A percentile compares a stretch with the other conserved stretches of the same genome.
These are phyloP conservation scores for Penicillium sclerotigenum DNA, from an alignment of 2,329 filamentous ascomycete species.

Conservation along the genomic window DNA sequence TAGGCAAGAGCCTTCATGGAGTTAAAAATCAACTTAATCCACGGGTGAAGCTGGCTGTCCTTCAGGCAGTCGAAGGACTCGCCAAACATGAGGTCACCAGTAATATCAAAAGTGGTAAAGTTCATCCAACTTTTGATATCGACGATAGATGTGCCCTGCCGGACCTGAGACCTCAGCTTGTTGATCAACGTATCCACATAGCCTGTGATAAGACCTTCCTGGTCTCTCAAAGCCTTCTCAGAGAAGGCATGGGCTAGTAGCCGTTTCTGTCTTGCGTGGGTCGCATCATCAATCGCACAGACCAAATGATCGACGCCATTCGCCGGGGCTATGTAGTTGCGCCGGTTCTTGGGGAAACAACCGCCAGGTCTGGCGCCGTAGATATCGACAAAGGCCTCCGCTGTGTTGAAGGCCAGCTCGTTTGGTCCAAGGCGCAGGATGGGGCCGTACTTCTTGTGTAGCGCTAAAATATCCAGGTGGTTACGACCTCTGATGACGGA, in stretches of 20 bases:
- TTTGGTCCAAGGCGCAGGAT: conserved; percentile 19
- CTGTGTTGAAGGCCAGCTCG: conserved; percentile 28
- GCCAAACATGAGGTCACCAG: conserved; percentile 41
- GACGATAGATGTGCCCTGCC: background rate
- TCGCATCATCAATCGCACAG: conserved; percentile 17
- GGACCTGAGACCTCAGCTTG: conserved; percentile 15
- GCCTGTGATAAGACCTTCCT: conserved; percentile 25
- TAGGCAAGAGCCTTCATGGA: conserved; percentile 25
- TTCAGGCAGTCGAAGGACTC: conserved; percentile 41
- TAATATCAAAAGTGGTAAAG: conserved; percentile 40
- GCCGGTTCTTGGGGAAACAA: conserved; percentile 23
- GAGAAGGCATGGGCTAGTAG: background rate
- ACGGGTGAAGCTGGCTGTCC: conserved; percentile 38
- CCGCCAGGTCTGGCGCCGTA: conserved; percentile 26
- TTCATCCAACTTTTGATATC: conserved; percentile 36
- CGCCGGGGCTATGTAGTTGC: conserved; percentile 25
- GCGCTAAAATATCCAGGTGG: conserved; percentile 21
- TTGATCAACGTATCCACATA: conserved; percentile 29
- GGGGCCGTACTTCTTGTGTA: conserved; percentile 24
- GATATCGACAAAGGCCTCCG: conserved; percentile 34
- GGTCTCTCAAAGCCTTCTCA: conserved; percentile 24
- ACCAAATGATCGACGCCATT: conserved; percentile 37
- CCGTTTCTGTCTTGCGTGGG: conserved; percentile 19
- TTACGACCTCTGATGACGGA: conserved; percentile 23
- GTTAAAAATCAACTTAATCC: conserved; percentile 39